These are phyloP conservation scores for Komagataea norvegica DNA, from an alignment of 1,139 yeast genomes.

Conservation along the genomic window DNA sequence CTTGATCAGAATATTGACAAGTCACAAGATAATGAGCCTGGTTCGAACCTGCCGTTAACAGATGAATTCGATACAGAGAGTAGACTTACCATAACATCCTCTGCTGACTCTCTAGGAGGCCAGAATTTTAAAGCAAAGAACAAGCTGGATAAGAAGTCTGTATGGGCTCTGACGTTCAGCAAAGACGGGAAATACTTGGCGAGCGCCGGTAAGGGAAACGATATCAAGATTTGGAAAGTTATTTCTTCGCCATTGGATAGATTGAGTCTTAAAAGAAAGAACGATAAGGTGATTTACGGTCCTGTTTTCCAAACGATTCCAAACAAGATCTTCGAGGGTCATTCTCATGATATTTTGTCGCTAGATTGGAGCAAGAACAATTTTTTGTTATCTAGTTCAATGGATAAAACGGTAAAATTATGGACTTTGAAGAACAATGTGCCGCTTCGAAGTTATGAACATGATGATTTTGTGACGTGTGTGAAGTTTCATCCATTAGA, in stretches of 20 bases:
- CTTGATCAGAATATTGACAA: conserved; percentile 32
- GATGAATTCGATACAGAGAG: conserved; percentile 1
- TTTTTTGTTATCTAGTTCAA: conserved; percentile 74
- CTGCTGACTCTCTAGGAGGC: conserved; percentile 9
- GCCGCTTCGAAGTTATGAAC: conserved; percentile 62
- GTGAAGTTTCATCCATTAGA: conserved; percentile 82
- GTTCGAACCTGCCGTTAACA: not conserved
- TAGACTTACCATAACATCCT: not conserved
- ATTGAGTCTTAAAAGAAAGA: conserved; percentile 5
- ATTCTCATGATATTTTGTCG: conserved; percentile 62
- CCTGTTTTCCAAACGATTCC: conserved; percentile 82
- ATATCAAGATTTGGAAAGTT: conserved; percentile 74
- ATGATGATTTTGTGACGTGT: conserved; percentile 78
- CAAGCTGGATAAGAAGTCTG: conserved; percentile 35
- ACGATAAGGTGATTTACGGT: conserved; percentile 38
- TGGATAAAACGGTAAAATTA: conserved; percentile 77
- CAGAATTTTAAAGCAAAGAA: conserved; percentile 12
- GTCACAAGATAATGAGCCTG: conserved; percentile 1
- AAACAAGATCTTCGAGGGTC: conserved; percentile 57
- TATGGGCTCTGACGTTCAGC: conserved; percentile 72
- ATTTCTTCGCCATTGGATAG: conserved; percentile 64
- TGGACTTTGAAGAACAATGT: conserved; percentile 77
- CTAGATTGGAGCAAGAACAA: conserved; percentile 88
- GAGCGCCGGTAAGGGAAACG: conserved; percentile 72
- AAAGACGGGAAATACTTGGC: conserved; percentile 80